Conservation (phyloP, 352 stramenopile species). For the Phytophthora vignae region DNA sequence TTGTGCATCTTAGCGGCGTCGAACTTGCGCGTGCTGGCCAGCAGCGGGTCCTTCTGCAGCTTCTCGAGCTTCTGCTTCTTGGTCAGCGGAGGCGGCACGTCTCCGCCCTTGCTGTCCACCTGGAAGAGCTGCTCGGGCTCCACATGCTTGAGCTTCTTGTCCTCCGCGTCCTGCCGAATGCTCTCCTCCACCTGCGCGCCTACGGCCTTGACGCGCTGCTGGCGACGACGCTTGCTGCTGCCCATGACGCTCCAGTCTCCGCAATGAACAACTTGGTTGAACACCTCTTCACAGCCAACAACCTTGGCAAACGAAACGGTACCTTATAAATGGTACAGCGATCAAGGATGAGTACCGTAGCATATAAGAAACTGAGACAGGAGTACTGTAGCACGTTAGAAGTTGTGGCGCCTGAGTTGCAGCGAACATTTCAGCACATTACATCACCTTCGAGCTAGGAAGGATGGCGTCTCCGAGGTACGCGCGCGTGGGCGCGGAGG, state of each 20-base stretch:
- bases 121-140: conserved; percentile 81
- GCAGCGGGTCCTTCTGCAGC: conserved; percentile 70
- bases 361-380: no score
- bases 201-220: conserved; percentile 74
- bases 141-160: conserved; percentile 82
- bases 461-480: conserved; percentile 32
- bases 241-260: conserved; percentile 38
- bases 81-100: conserved; percentile 39
- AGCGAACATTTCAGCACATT: not conserved
- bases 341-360: no score
- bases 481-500: conserved; percentile 36
- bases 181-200: conserved; percentile 78
- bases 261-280: no score
- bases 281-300: conserved; percentile 32
- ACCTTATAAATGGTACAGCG: no score
- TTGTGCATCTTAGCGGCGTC: conserved; percentile 69
- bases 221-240: conserved; percentile 52
- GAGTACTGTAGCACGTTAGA: no score
- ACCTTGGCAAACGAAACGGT: no score
- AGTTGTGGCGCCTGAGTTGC: no score
- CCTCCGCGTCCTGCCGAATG: conserved; percentile 80
- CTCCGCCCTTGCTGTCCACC: conserved; percentile 76
- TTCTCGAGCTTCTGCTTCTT: conserved; percentile 81
- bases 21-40: conserved; percentile 79
- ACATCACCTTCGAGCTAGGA: conserved; percentile 1